Conservation (phyloP, 2,329 filamentous ascomycete species). For the Fusarium buharicum region DNA sequence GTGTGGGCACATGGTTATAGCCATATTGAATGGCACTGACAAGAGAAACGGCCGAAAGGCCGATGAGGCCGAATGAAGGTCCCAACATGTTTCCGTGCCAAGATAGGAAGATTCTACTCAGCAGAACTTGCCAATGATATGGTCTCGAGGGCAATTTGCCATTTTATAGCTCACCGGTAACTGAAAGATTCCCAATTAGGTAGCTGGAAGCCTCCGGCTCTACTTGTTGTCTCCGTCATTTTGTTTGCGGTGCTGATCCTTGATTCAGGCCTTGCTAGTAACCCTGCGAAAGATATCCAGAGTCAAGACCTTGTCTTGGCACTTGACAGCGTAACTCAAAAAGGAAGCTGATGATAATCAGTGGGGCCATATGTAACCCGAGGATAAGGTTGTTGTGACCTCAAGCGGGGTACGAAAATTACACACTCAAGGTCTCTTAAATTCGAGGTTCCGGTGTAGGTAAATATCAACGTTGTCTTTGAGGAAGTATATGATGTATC, state of each 20-base stretch:
- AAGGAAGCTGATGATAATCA: conserved; percentile 25
- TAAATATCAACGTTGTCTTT: too few species aligned
- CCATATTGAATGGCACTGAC: conserved; percentile 28
- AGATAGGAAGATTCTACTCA: too few species aligned
- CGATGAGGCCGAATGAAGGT: neutral
- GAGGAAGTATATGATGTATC: too few species aligned
- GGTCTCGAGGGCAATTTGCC: neutral
- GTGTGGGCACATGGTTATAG: conserved; percentile 22
- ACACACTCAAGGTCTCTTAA: too few species aligned
- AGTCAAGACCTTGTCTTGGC: conserved; percentile 25
- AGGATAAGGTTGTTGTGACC: conserved; percentile 1
- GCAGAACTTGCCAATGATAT: neutral
- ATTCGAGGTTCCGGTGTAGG: too few species aligned
- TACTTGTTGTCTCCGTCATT: conserved; percentile 24
- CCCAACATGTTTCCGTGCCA: conserved; percentile 3
- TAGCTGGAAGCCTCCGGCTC: conserved; percentile 7
- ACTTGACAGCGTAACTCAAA: conserved; percentile 25
- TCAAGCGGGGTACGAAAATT: conserved; percentile 17
- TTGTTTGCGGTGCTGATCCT: too few species aligned
- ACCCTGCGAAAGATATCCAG: neutral
- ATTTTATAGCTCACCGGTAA: conserved; percentile 13
- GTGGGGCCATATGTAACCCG: too few species aligned
- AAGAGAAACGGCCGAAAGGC: conserved; percentile 12
- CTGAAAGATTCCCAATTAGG: conserved; percentile 2
- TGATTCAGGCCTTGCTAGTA: neutral